Evolutionary conservation across 352 stramenopile species (phyloP), one percentile per base, ranked within the genome.

Genomic region (Phytophthora kernoviae): DNA sequence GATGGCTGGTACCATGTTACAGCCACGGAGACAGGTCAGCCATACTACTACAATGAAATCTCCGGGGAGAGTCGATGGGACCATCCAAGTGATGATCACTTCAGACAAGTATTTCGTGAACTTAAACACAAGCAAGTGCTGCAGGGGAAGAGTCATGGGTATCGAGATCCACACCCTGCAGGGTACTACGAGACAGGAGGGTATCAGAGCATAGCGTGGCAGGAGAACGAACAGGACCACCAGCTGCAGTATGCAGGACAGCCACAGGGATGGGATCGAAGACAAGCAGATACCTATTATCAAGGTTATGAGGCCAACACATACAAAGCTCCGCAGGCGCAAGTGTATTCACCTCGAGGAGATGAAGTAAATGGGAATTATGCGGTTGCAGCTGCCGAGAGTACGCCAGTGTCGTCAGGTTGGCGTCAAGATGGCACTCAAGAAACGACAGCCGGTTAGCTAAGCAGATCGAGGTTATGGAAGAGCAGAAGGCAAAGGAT

Each of bases 31-130:
- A 84, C 70, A 14, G 77, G 70, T 9, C 67, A 75, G 33, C 82
- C 82, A 46, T 93, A 93, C 39, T 95, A 93, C 45, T 95, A 95
- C 70, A 89, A 91, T 48, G 70, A 81, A n/a, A 55, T 75, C 14
- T 86, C 75, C 1, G 84, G 84, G 8, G 86, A 93, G 47, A 95
- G 86, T 56, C 71, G 83, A 32, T 95, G 86, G 86, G 86, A 93
- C 44, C 86, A 95, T 62, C 86, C 86, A 5, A 75, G 68, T 39
- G 86, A 95, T 49, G 77, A 91, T 15, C 58, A 87, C 1, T 95
- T 88, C 63, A 82, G 79, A 26, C 68, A 75, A 34, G 54, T 89
- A 18, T 84, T 78, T 17, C 50, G 60, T 9, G 63, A 90, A 0
- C 51, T 81, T 21, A 84, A 74, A 50, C 73, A 77, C 33, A 70